Base-by-base conservation (phyloP, 2,329 filamentous ascomycete genomes). In the Xylaria multiplex region DNA sequence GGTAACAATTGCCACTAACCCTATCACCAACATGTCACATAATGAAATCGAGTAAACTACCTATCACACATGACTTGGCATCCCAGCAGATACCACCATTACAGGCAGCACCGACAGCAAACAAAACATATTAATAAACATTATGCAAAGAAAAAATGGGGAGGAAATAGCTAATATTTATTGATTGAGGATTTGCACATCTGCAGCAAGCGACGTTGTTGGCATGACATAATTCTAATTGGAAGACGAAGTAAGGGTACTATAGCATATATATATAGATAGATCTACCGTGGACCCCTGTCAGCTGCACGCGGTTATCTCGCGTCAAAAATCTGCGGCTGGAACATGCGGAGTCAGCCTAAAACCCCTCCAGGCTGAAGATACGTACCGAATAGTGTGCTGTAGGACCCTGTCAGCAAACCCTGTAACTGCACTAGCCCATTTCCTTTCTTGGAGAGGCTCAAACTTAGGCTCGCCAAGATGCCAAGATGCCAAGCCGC, bases 371-470 rank as follows among this genome's bases (percentile, higher is more conserved):
- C 58, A 35, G 62, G 64, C 62, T 68, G 59, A 61, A 54, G 66
- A 57, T 67, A 69, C 64, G 61, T 67, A 61, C 55, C 64, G 59
- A 52, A 30, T 9, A 13, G 11, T 27, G 27, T 27, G 5, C 1
- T 27, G 27, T 27, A 27, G 32, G 42, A 16, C 46, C 58, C 49
- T 64, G 40, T 35, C 54, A 2, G 19, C 9, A 16, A 14, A 13
- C 11, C n/a, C 35, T 55, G 35, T 22, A 13, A 16, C 7, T 55
- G 40, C 62, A 48, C 62, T 64, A 70, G 45, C 49, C 54, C 19
- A 30, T 55, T 67, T 62, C 62, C 66, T 63, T 62, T 71, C 63
- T 32, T 65, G 66, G 64, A 68, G 70, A 70, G 70, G 70, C 70
- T 71, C 66, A 71, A 68, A 52, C 48, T 40, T 30, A 48, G 19